Base-by-base conservation (phyloP, 371 early-diverging fungal genomes). In the Haplosporangium sp. region DNA sequence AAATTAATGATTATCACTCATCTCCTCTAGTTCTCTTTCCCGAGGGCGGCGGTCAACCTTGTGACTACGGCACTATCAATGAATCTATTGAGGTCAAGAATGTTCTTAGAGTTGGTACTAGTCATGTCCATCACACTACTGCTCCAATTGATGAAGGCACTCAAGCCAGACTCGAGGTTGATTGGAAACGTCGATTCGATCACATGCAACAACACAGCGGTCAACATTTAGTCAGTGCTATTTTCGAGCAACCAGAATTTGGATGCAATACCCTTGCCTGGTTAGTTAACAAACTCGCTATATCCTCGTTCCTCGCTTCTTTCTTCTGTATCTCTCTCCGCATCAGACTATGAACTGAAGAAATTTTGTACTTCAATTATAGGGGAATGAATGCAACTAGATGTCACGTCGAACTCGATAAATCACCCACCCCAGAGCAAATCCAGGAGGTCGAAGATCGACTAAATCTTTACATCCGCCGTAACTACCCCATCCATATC, bases 191-290 rank as follows among this genome's bases (percentile, higher is more conserved):
- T 42, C 86, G 95, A n/a, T 89, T 87, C 82, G 94, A 94, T 64
- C 90, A 91, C 68, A 90, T 93, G 86, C 94, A 94, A 75, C 95
- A 94, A 70, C 95, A 94, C 74, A 89, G 87, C 67, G 93, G 93
- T 1, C 95, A 94, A 65, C 95, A 94, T 73, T 83, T 94, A 44
- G 75, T 94, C 1, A 89, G 90, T 64, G 94, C 94, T 3, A 76
- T 93, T 15, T 84, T 94, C n/a, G 92, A 91, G 67, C 84, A 85
- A 60, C 89, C 87, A 15, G 89, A 87, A 64, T 84, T 77, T 58
- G 77, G 83, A 10, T 79, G 88, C 37, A 85, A 87, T 8, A 94
- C 95, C 0, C 84, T 91, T 3, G 88, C 89, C n/a, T 94, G 95
- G 93, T 86, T 65, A 76, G 70, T 45, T 38, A 2, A 17, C 27